Base-by-base conservation (phyloP, 352 stramenopile species). In the Phytophthora tubulina region DNA sequence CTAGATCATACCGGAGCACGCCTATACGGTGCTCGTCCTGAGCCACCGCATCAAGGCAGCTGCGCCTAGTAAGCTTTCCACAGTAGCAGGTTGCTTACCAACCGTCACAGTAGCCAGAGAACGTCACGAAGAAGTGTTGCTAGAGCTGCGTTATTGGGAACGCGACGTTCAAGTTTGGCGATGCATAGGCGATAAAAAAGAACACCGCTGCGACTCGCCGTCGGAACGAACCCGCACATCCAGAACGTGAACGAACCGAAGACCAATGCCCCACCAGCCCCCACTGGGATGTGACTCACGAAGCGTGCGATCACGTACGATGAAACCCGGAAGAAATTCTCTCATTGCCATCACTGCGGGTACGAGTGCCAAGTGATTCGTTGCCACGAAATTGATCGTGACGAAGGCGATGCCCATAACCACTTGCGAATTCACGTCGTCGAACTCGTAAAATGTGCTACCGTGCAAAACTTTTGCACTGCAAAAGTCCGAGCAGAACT, bases 201-300 rank as follows among this genome's bases (percentile, higher is more conserved):
- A 85, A 82, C 14, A 72, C 68, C 7, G 53, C 50, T 55, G 41
- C 32, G 49, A 50, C 32, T 21, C 6, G 70, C 69, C 35, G 73
- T 72, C 9, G 33, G 46, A 14, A 63, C 75, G 42, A 94, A 78
- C 5, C 89, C 89, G 44, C 89, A 80, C 54, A 72, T 66, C 73
- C 80, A 96, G 63, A 94, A 96, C 4, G 93, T 60, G 60, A 94
- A 67, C 3, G 78, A 82, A 4, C 84, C 89, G 78, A 94, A 96
- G 11, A 90, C 57, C 7, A 93, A 50, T 7, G 75, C 73, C 71
- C 88, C 38, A 86, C 57, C 6, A 83, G 14, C 21, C 58, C 56
- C 54, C 61, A 84, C 59, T 48, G 79, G 64, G 14, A 84, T 52
- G 7, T 67, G 41, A 39, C 59, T 71, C 14, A 81, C 35, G 15